A percentile compares a stretch with the other conserved stretches of the same genome.
These are phyloP conservation scores for Candida sphagnicola DNA, from an alignment of 805 yeast genomes.

Conservation along the genomic window DNA sequence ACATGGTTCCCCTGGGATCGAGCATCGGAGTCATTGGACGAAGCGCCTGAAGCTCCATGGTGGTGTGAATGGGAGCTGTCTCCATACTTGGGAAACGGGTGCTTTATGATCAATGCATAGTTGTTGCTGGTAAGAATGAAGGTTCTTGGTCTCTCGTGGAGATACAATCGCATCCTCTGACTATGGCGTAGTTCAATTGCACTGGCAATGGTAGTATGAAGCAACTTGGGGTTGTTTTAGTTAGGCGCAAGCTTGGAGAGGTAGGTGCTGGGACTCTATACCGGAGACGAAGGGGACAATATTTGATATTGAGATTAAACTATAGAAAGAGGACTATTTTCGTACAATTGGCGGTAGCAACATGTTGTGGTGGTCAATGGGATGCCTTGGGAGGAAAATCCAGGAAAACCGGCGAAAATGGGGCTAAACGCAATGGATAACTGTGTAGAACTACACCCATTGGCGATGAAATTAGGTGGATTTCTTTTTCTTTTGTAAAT, in stretches of 20 bases:
- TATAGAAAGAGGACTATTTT: too few species aligned
- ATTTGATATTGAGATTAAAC: too few species aligned
- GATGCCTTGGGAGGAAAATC: background rate
- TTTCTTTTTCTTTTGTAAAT: constrained; percentile 38
- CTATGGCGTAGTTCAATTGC: background rate
- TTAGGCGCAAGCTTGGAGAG: too few species aligned
- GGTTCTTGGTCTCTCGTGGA: constrained; percentile 64
- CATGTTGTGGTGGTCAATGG: background rate
- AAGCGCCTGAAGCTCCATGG: constrained; percentile 13
- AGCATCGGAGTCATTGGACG: constrained; percentile 22
- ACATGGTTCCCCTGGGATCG: background rate
- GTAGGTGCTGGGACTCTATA: too few species aligned
- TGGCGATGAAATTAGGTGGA: constrained; percentile 13
- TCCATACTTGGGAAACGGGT: constrained; percentile 32
- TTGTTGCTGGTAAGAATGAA: constrained; percentile 59
- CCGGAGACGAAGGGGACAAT: too few species aligned
- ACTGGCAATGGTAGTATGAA: background rate
- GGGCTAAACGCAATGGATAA: too few species aligned
- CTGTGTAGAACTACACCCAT: too few species aligned
- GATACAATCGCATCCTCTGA: constrained; percentile 52
- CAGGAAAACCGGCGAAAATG: background rate
- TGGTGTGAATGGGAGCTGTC: constrained; percentile 17
- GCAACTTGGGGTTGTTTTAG: background rate
- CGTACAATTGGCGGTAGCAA: too few species aligned
- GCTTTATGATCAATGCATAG: constrained; percentile 58